phyloP scores from a whole-genome alignment of 768 basidiomycete species.

The Pholiota microspora region DNA sequence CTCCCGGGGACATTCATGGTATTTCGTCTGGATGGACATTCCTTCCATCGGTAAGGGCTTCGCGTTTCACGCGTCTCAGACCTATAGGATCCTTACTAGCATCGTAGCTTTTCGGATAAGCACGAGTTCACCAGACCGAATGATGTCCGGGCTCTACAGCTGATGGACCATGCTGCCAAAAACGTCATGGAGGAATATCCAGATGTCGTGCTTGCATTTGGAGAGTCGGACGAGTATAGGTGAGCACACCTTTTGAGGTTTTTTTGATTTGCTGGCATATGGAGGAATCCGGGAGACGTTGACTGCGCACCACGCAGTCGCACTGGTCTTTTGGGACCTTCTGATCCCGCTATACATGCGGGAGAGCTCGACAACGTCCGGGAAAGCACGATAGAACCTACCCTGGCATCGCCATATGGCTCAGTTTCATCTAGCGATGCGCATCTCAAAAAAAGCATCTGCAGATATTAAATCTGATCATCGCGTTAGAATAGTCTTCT shows the following conservation, averaged over 20 bases:
- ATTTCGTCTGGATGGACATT: constrained; percentile 87
- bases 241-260: constrained; percentile 23
- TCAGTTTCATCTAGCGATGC: background rate
- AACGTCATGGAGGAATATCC: constrained; percentile 78
- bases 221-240: constrained; percentile 98
- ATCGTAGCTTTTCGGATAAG: constrained; percentile 73
- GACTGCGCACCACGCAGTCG: background rate
- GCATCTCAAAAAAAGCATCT: background rate
- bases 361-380: background rate
- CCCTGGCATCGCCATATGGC: background rate
- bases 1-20: constrained; percentile 84
- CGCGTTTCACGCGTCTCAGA: background rate
- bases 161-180: constrained; percentile 91
- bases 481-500: constrained; percentile 65
- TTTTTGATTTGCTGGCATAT: background rate
- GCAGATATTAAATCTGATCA: constrained; percentile 5
- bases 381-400: background rate
- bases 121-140: constrained; percentile 91
- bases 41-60: constrained; percentile 77
- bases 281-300: background rate
- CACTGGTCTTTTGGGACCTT: constrained; percentile 7
- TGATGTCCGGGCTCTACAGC: constrained; percentile 77
- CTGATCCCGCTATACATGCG: background rate
- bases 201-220: constrained; percentile 87
- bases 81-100: background rate